phyloP scores from a whole-genome alignment of 768 basidiomycete species.

The Leccinum rimulosum region DNA sequence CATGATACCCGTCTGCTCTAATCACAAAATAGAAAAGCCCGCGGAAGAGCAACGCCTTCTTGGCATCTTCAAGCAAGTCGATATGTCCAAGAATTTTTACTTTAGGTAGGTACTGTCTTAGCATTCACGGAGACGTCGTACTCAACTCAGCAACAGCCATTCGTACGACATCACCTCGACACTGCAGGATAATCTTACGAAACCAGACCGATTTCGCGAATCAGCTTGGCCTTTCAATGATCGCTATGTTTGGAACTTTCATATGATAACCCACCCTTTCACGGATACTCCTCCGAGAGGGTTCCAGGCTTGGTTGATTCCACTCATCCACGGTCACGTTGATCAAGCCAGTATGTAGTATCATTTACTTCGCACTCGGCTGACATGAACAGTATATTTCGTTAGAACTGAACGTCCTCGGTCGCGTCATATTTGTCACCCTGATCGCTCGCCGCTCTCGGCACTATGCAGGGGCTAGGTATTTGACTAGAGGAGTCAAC shows the following conservation, averaged over 20 bases:
- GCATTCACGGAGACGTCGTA: background rate
- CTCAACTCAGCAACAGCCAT: slow-evolving; percentile 51
- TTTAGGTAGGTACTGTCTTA: slow-evolving; percentile 77
- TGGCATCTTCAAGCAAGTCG: slow-evolving; percentile 92
- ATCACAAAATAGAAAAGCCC: slow-evolving; percentile 82
- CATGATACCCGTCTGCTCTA: slow-evolving; percentile 71
- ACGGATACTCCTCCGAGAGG: slow-evolving; percentile 37
- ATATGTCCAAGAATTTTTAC: slow-evolving; percentile 99
- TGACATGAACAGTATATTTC: background rate
- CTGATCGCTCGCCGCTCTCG: slow-evolving; percentile 93
- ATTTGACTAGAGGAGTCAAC: slow-evolving; percentile 91
- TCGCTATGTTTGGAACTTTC: slow-evolving; percentile 93
- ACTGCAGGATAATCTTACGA: slow-evolving; percentile 85
- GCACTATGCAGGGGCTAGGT: slow-evolving; percentile 94
- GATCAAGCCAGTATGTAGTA: slow-evolving; percentile 89
- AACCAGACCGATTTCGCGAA: slow-evolving; percentile 41
- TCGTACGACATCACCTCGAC: slow-evolving; percentile 98
- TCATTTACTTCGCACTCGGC: background rate
- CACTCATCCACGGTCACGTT: slow-evolving; percentile 92
- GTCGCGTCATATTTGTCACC: slow-evolving; percentile 88
- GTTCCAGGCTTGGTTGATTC: slow-evolving; percentile 80
- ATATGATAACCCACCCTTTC: slow-evolving; percentile 76
- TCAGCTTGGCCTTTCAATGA: slow-evolving; percentile 74
- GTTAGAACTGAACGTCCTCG: slow-evolving; percentile 84
- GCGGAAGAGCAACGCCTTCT: slow-evolving; percentile 87